A percentile compares a stretch with the other conserved stretches of the same genome.
phyloP scores from a whole-genome alignment of 352 stramenopile genomes.

The Pythium dissotocum region DNA sequence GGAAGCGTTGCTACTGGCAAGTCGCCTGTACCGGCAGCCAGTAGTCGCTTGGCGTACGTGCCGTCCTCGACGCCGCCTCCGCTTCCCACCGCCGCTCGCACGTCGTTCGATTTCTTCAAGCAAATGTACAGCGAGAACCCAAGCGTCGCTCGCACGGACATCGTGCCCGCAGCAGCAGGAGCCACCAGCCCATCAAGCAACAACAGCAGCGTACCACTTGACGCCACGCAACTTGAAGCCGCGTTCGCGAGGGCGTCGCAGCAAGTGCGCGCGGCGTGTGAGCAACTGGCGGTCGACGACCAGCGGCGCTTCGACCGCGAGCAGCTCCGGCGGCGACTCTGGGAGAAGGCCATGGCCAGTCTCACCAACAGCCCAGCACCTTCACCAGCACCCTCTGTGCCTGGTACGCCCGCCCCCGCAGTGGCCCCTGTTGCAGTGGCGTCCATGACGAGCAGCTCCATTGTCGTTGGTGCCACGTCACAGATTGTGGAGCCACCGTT shows the following conservation, averaged over 20 bases:
- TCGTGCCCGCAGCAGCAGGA: neutral
- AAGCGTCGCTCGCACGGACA: neutral
- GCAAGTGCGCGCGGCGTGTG: constrained; percentile 39
- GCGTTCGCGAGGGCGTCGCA: constrained; percentile 33
- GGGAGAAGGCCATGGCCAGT: constrained; percentile 53
- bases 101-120: constrained; percentile 47
- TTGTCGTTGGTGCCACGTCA: constrained; percentile 14
- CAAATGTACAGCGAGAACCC: constrained; percentile 34
- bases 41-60: constrained; percentile 29
- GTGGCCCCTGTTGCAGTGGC: neutral
- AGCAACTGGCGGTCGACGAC: constrained; percentile 48
- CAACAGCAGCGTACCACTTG: neutral
- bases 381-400: constrained; percentile 4
- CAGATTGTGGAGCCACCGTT: constrained; percentile 6
- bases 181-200: neutral
- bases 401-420: neutral
- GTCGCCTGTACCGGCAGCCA: constrained; percentile 7
- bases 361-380: constrained; percentile 23
- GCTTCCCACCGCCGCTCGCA: constrained; percentile 30
- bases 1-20: constrained; percentile 1
- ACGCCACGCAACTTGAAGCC: constrained; percentile 29
- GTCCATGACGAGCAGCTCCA: constrained; percentile 2
- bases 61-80: constrained; percentile 47
- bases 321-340: constrained; percentile 54
- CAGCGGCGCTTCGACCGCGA: constrained; percentile 64